Base-by-base conservation (phyloP, 176 grass and related monocot species). In the Puccinellia tenuiflora region DNA sequence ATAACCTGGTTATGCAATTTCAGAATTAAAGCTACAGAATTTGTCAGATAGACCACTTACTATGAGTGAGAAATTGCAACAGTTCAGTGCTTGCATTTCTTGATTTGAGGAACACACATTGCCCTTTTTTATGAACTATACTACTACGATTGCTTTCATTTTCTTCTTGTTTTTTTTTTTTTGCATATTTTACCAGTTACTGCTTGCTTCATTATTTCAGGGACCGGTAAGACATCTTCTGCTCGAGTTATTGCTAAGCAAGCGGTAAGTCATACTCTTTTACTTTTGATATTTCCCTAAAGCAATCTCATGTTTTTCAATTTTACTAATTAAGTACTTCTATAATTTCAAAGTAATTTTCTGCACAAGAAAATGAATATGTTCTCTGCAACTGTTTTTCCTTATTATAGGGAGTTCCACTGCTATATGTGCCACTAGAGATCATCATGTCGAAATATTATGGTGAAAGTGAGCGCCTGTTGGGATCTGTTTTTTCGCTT, bases 391-490 rank as follows among this genome's bases (percentile, higher is more conserved):
- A 48, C 17, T 48, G 46, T 16, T 48, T 48, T 48, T 48, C 82
- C 39, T 80, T 77, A 79, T 87, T 73, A 22, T 85, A 95, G 96
- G 96, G 96, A 68, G 81, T 95, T 91, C 96, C 91, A 43, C 82
- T 98, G 50, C 87, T 98, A 62, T 98, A 98, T 87, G 96, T 98
- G 60, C 93, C 96, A 65, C 76, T 98, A 60, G 96, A 98, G 71
- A 73, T 98, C 69, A 87, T 98, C 62, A 95, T 98, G 93, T 98
- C 96, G 15, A 98, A 98, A 86, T 98, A 93, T 81, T 98, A 95
- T 92, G 96, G 92, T 85, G 89, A 98, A 88, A 98, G 96, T 33
- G 96, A 98, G 73, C 92, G 89, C 45, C 77, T 95, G 35, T 78
- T 98, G 59, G 93, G 93, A 69, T 93, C 90, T 83, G 91, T 98